Percentiles rank a stretch among this genome's conserved stretches.
phyloP scores from a whole-genome alignment of 2,329 filamentous ascomycete genomes.

The Acrocalymma vagum region DNA sequence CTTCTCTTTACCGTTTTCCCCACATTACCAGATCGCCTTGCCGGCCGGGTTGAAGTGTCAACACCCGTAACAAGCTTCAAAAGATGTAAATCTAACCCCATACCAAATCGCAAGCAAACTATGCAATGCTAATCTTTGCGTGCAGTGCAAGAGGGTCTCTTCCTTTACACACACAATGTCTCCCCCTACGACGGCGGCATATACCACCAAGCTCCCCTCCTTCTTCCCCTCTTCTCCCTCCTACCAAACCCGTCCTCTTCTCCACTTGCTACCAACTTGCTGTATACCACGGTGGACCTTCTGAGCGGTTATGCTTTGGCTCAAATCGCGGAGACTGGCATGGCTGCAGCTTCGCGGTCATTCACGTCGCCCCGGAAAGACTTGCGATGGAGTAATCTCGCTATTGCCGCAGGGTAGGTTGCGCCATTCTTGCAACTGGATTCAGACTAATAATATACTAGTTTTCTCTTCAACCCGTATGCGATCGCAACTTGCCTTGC shows the following conservation, averaged over 20 bases:
- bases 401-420: conserved; percentile 78
- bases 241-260: conserved; percentile 74
- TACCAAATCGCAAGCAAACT: background rate
- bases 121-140: conserved; percentile 11
- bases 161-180: conserved; percentile 94
- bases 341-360: conserved; percentile 75
- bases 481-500: conserved; percentile 91
- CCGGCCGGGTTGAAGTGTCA: conserved; percentile 92
- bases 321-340: conserved; percentile 81
- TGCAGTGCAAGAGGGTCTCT: conserved; percentile 92
- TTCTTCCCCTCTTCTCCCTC: conserved; percentile 90
- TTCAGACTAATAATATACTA: conserved; percentile 47
- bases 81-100: conserved; percentile 70
- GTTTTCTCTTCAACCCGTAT: conserved; percentile 94
- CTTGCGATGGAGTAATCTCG: conserved; percentile 76
- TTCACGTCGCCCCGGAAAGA: conserved; percentile 82
- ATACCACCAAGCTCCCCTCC: conserved; percentile 78
- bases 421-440: background rate
- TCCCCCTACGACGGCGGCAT: conserved; percentile 96
- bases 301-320: conserved; percentile 82
- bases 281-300: conserved; percentile 85
- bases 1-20: conserved; percentile 84
- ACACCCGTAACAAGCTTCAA: conserved; percentile 99
- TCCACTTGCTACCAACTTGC: conserved; percentile 77
- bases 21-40: conserved; percentile 82